Conservation (phyloP, 75 land plant genomes). For the Picea sitchensis region DNA sequence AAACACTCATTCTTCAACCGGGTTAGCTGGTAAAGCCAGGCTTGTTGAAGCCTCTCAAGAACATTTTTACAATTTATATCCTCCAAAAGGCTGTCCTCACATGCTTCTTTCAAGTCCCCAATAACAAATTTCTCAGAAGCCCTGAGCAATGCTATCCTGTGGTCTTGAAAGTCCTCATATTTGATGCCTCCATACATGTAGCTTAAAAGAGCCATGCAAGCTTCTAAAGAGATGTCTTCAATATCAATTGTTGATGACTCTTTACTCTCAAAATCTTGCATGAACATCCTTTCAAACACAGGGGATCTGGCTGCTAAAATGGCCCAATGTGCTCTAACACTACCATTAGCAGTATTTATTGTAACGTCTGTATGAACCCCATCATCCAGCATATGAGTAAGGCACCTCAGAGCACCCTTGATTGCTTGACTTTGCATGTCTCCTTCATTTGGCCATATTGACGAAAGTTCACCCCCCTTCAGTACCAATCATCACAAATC, state of each 20-base stretch:
- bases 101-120: slow-evolving; percentile 65
- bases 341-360: slow-evolving; percentile 63
- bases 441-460: slow-evolving; percentile 71
- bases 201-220: slow-evolving; percentile 61
- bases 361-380: slow-evolving; percentile 75
- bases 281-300: slow-evolving; percentile 81
- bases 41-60: slow-evolving; percentile 77
- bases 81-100: slow-evolving; percentile 84
- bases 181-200: slow-evolving; percentile 75
- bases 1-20: slow-evolving; percentile 74
- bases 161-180: slow-evolving; percentile 66
- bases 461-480: slow-evolving; percentile 62
- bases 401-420: slow-evolving; percentile 51
- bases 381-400: slow-evolving; percentile 72
- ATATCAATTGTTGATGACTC: slow-evolving; percentile 67
- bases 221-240: slow-evolving; percentile 68
- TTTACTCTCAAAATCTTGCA: slow-evolving; percentile 65
- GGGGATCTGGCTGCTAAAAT: slow-evolving; percentile 73
- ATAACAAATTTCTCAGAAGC: slow-evolving; percentile 88
- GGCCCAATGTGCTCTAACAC: slow-evolving; percentile 74
- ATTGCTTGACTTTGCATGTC: slow-evolving; percentile 40
- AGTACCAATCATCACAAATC: background rate
- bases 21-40: slow-evolving; percentile 72
- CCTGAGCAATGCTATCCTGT: slow-evolving; percentile 57
- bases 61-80: slow-evolving; percentile 75